phyloP scores from a whole-genome alignment of 75 land plant species.

The Cunninghamia lanceolata region DNA sequence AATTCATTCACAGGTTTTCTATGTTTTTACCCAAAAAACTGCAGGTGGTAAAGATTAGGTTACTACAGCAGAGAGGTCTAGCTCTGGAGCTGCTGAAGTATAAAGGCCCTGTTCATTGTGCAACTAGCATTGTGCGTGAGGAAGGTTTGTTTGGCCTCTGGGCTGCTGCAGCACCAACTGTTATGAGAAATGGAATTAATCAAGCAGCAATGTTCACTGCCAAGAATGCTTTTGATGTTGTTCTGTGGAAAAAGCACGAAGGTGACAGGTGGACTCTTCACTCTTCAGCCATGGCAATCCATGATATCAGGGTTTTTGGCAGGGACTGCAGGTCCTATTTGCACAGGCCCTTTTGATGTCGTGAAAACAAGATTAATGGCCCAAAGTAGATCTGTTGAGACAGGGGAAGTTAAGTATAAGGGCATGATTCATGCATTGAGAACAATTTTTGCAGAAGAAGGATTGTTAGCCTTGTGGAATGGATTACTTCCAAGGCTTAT shows the following conservation, averaged over 20 bases:
- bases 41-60: slow-evolving; percentile 95
- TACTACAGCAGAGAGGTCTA: slow-evolving; percentile 92
- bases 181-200: slow-evolving; percentile 97
- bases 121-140: slow-evolving; percentile 74
- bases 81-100: slow-evolving; percentile 76
- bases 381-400: slow-evolving; percentile 45
- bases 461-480: slow-evolving; percentile 83
- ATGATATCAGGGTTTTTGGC: slow-evolving; percentile 98
- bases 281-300: slow-evolving; percentile 97
- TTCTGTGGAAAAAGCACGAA: slow-evolving; percentile 91
- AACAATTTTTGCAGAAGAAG: slow-evolving; percentile 89
- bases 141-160: slow-evolving; percentile 91
- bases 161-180: slow-evolving; percentile 97
- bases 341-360: slow-evolving; percentile 99
- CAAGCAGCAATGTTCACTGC: slow-evolving; percentile 99
- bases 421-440: slow-evolving; percentile 91
- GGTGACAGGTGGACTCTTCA: slow-evolving; percentile 86
- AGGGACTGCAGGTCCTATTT: slow-evolving; percentile 88
- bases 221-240: slow-evolving; percentile 71
- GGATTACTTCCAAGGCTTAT: slow-evolving; percentile 92
- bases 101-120: slow-evolving; percentile 97
- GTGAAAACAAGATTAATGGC: slow-evolving; percentile 99
- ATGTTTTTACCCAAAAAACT: background rate
- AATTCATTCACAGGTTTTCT: background rate
- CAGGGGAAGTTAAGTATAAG: slow-evolving; percentile 62